phyloP scores from a whole-genome alignment of 192 early-diverging fungal genomes.

The Umbelopsis ramanniana region DNA sequence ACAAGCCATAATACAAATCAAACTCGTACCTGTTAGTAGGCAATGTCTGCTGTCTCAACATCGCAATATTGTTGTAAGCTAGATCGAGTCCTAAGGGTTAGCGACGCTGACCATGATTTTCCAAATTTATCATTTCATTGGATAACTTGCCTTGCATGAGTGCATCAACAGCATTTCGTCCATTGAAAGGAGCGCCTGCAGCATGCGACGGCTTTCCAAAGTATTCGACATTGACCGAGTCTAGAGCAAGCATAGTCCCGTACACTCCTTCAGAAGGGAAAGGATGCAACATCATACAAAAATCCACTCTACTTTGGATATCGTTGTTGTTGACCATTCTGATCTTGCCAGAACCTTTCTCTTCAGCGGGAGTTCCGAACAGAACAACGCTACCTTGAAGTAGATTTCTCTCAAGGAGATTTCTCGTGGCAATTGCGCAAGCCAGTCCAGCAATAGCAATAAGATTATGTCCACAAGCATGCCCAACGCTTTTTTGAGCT shows the following conservation, averaged over 20 bases:
- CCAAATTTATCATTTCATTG: background rate
- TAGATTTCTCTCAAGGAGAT: slow-evolving; percentile 42
- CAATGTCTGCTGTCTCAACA: slow-evolving; percentile 62
- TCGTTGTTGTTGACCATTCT: slow-evolving; percentile 63
- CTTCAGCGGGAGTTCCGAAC: slow-evolving; percentile 75
- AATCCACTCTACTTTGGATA: slow-evolving; percentile 64
- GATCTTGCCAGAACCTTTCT: slow-evolving; percentile 73
- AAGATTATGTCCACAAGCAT: slow-evolving; percentile 72
- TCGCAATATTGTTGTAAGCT: slow-evolving; percentile 56
- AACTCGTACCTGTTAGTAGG: slow-evolving; percentile 42
- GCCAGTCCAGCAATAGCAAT: slow-evolving; percentile 70
- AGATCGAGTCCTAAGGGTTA: slow-evolving; percentile 2
- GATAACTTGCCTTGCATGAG: slow-evolving; percentile 33
- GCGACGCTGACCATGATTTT: too few relatives aligned
- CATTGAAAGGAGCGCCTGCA: slow-evolving; percentile 57
- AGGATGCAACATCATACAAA: slow-evolving; percentile 73
- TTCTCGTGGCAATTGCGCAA: slow-evolving; percentile 54
- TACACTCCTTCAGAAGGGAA: slow-evolving; percentile 40
- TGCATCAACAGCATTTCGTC: slow-evolving; percentile 71
- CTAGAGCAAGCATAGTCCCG: slow-evolving; percentile 35
- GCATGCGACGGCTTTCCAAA: slow-evolving; percentile 64
- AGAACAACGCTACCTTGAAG: slow-evolving; percentile 57
- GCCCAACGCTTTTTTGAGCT: slow-evolving; percentile 41
- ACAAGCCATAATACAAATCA: background rate
- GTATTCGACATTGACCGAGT: slow-evolving; percentile 52